phyloP scores from a whole-genome alignment of 1,284 basidiomycete genomes.

The Apiotrichum sp. region DNA sequence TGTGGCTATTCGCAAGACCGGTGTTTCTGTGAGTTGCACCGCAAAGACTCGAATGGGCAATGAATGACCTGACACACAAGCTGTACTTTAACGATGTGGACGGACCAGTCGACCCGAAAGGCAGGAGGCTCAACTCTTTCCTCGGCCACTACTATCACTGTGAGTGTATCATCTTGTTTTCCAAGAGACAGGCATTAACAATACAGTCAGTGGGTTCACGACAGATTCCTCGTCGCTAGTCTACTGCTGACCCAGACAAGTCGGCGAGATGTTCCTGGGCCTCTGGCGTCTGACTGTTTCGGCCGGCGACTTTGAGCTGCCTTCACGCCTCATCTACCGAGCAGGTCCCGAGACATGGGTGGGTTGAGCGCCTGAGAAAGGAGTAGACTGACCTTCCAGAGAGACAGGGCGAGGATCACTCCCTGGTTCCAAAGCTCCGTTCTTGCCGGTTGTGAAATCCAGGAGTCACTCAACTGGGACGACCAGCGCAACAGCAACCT shows the following conservation, averaged over 20 bases:
- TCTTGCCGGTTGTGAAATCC: constrained; percentile 23
- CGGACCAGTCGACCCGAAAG: constrained; percentile 1
- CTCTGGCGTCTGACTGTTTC: constrained; percentile 26
- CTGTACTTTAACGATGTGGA: constrained; percentile 18
- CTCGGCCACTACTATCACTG: constrained; percentile 33
- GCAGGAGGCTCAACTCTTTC: constrained; percentile 14
- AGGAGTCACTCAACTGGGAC: constrained; percentile 22
- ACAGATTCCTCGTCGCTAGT: background rate
- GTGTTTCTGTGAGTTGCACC: constrained; percentile 19
- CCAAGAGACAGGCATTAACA: background rate
- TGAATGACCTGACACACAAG: background rate
- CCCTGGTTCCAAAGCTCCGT: constrained; percentile 32
- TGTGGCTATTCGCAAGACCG: constrained; percentile 20
- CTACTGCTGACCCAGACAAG: constrained; percentile 3
- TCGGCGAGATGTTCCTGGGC: constrained; percentile 30
- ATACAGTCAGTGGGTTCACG: constrained; percentile 20
- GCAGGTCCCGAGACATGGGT: constrained; percentile 21
- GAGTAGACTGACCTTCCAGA: constrained; percentile 8
- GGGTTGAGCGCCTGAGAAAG: constrained; percentile 2
- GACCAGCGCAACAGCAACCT: constrained; percentile 19
- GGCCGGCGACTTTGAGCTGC: constrained; percentile 23
- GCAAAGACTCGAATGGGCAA: background rate
- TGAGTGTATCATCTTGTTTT: constrained; percentile 7
- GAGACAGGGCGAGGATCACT: constrained; percentile 15
- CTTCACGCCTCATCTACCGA: constrained; percentile 25